A percentile compares a stretch with the other conserved stretches of the same genome.
Conservation (phyloP, 1,284 basidiomycete species). For the Cutaneotrichosporon cyanovorans region DNA sequence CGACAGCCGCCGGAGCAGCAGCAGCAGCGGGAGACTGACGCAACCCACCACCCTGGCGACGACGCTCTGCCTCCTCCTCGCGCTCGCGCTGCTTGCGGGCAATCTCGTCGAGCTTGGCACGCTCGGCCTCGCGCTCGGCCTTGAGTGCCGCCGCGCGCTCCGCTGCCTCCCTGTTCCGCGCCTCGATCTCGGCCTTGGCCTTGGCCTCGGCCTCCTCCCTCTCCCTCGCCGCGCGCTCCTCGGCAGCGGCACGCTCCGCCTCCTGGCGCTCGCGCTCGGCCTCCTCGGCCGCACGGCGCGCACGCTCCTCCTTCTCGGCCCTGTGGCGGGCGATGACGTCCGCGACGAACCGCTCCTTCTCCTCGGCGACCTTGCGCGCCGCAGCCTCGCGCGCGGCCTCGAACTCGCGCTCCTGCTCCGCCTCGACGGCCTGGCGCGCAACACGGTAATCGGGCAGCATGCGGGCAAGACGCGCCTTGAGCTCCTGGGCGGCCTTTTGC, state of each 20-base stretch:
- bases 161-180: slow-evolving; percentile 49
- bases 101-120: slow-evolving; percentile 55
- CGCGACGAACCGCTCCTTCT: slow-evolving; percentile 67
- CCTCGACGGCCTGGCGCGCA: slow-evolving; percentile 57
- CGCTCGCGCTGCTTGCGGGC: slow-evolving; percentile 59
- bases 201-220: slow-evolving; percentile 32
- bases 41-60: slow-evolving; percentile 35
- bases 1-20: slow-evolving; percentile 26
- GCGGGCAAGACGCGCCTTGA: slow-evolving; percentile 67
- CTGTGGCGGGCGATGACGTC: slow-evolving; percentile 48
- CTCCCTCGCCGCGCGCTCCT: slow-evolving; percentile 29
- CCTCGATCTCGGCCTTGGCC: slow-evolving; percentile 43
- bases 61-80: slow-evolving; percentile 70
- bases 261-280: slow-evolving; percentile 50
- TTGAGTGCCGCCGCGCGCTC: slow-evolving; percentile 22
- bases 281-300: slow-evolving; percentile 53
- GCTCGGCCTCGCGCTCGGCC: slow-evolving; percentile 57
- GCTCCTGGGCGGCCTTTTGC: slow-evolving; percentile 64
- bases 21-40: slow-evolving; percentile 28
- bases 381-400: slow-evolving; percentile 58
- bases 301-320: slow-evolving; percentile 56
- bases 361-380: slow-evolving; percentile 65
- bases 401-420: slow-evolving; percentile 65
- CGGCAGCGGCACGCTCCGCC: slow-evolving; percentile 51
- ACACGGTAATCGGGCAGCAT: slow-evolving; percentile 68